Percentiles rank a stretch among this genome's conserved stretches.
Evolutionary conservation across 306 rosid genomes (phyloP).

Genomic region (Lathyrus aphaca): DNA sequence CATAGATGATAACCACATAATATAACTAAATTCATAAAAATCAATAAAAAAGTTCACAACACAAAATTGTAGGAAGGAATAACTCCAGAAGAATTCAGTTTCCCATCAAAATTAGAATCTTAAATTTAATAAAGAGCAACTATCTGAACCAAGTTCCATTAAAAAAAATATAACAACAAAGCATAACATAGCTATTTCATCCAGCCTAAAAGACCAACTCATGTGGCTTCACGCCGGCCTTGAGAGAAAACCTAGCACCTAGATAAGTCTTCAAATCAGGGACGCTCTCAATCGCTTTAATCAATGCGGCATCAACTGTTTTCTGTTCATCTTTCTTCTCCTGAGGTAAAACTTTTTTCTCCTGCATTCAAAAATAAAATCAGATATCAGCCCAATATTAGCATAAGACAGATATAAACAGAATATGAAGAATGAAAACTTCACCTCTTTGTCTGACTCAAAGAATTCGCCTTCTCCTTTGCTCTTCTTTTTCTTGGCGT

Average conservation of each 20-base stretch:
- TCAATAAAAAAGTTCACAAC: slow-evolving; percentile 9
- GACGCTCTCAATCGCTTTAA: slow-evolving; percentile 66
- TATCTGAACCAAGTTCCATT: neutral
- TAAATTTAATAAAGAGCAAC: neutral
- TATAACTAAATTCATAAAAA: slow-evolving; percentile 25
- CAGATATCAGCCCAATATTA: neutral
- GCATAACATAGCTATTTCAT: neutral
- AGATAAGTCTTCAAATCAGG: slow-evolving; percentile 76
- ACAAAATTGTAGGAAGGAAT: slow-evolving; percentile 17
- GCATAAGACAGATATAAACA: neutral
- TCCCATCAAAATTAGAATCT: slow-evolving; percentile 22
- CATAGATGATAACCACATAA: neutral
- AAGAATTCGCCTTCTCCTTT: slow-evolving; percentile 68
- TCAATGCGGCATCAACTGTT: slow-evolving; percentile 56
- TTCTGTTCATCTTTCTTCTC: slow-evolving; percentile 85
- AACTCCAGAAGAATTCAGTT: neutral
- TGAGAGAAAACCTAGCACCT: slow-evolving; percentile 62
- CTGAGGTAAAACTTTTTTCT: slow-evolving; percentile 67
- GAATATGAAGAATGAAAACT: neutral
- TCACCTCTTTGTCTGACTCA: slow-evolving; percentile 69
- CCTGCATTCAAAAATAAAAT: slow-evolving; percentile 47
- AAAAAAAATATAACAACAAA: slow-evolving; percentile 5
- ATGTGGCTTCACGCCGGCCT: slow-evolving; percentile 43
- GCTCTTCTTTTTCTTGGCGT: slow-evolving; percentile 54
- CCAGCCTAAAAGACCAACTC: slow-evolving; percentile 44